Conservation (phyloP, 2,329 filamentous ascomycete species). For the Ciborinia camelliae region DNA sequence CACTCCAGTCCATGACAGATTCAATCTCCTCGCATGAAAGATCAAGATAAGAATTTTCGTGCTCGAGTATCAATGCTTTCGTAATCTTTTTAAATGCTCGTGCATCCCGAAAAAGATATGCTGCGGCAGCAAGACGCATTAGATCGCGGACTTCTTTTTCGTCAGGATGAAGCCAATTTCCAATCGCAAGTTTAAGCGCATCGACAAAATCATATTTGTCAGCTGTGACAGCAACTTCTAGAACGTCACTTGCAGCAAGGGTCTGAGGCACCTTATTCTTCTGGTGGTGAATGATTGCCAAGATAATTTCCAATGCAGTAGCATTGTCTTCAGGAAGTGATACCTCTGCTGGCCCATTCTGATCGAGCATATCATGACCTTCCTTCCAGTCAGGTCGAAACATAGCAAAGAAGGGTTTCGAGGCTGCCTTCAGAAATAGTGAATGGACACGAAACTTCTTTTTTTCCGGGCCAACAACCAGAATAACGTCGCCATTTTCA, state of each 20-base stretch:
- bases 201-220: slow-evolving; percentile 25
- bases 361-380: slow-evolving; percentile 15
- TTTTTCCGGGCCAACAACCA: slow-evolving; percentile 23
- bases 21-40: slow-evolving; percentile 21
- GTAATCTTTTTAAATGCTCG: slow-evolving; percentile 22
- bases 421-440: slow-evolving; percentile 23
- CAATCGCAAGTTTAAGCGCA: slow-evolving; percentile 21
- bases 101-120: slow-evolving; percentile 23
- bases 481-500: slow-evolving; percentile 23
- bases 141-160: slow-evolving; percentile 1
- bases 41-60: slow-evolving; percentile 13
- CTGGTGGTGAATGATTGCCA: slow-evolving; percentile 21
- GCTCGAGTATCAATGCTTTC: slow-evolving; percentile 19
- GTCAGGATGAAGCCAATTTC: slow-evolving; percentile 16
- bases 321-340: slow-evolving; percentile 23
- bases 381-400: slow-evolving; percentile 22
- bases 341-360: slow-evolving; percentile 18
- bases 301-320: slow-evolving; percentile 21
- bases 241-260: slow-evolving; percentile 20
- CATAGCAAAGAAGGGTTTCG: slow-evolving; percentile 24
- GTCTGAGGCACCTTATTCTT: slow-evolving; percentile 19
- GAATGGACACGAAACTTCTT: slow-evolving; percentile 22
- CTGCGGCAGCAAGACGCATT: slow-evolving; percentile 19
- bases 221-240: slow-evolving; percentile 20
- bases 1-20: slow-evolving; percentile 20